Evolutionary conservation across 805 yeast genomes (phyloP), one percentile per base, ranked within the genome.

Genomic region (Yarrowia sp.): DNA sequence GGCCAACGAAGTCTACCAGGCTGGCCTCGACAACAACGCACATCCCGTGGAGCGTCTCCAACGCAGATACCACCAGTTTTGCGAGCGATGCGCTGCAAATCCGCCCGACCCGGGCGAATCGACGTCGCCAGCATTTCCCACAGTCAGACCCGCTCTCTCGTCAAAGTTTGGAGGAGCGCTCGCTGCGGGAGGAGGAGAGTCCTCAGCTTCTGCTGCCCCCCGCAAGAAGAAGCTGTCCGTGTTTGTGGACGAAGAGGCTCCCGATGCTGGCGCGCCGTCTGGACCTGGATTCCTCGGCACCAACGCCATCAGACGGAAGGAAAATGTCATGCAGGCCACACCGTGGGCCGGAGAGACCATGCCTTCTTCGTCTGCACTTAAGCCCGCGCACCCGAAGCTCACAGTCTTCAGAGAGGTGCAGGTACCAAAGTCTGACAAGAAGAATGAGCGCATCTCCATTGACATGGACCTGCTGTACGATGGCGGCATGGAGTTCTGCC

Each of bases 261-360:
- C 65, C n/a, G 62, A 63, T 2, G 64, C 49, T 6, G 13, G 51
- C 6, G 39, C 39, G 22, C 18, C 63, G 9, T 61, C 66, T 22
- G 72, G 71, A 3, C 71, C 85, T 81, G 80, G 78, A 47, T 73
- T 75, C 31, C 69, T 84, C 22, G 89, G 84, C 6, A 67, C 84
- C 0, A 71, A 82, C 0, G 75, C 74, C 9, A 71, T 75, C 14
- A 71, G 88, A 59, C 77, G 78, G 47, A 88, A 88, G 70, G 96
- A 90, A 70, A 90, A 90, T 69, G 73, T 71, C 6, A 41, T 81
- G 19, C 74, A 76, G 1, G 78, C 90, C 0, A 76, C 74, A 8
- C 80, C 85, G 0, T 85, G 93, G 88, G 76, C 74, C 13, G 91
- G 93, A 0, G 86, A 87, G 67, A 76, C 65, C 7, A 56, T 73